Percentiles rank a stretch among this genome's conserved stretches.
Evolutionary conservation across 352 stramenopile genomes (phyloP).

Genomic region (Elongisporangium anandrum): DNA sequence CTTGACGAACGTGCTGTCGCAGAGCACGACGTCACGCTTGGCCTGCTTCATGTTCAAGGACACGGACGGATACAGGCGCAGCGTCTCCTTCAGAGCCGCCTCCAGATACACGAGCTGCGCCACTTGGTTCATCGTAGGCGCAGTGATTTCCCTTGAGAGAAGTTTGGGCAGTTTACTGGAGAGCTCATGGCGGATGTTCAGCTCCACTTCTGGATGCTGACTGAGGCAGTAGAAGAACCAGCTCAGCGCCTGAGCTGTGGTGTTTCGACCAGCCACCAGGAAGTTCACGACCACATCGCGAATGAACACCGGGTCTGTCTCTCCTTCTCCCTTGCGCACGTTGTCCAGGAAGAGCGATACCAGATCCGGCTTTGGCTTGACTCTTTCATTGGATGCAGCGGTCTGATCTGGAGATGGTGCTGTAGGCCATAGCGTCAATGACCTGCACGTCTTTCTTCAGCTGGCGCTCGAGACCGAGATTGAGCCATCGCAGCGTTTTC

Average conservation of each 20-base stretch:
- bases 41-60: constrained; percentile 20
- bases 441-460: constrained; percentile 23
- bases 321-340: constrained; percentile 22
- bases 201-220: constrained; percentile 38
- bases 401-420: not conserved
- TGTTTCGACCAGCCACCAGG: constrained; percentile 64
- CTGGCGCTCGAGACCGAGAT: constrained; percentile 28
- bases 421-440: constrained; percentile 26
- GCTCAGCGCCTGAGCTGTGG: constrained; percentile 48
- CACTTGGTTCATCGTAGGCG: constrained; percentile 1
- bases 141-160: constrained; percentile 7
- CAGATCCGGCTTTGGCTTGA: constrained; percentile 17
- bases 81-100: constrained; percentile 25
- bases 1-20: constrained; percentile 24
- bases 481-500: constrained; percentile 30
- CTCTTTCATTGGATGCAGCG: not conserved
- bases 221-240: constrained; percentile 78
- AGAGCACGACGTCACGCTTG: constrained; percentile 19
- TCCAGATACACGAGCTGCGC: constrained; percentile 4
- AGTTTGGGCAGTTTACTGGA: constrained; percentile 21
- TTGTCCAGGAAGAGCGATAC: constrained; percentile 42
- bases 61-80: constrained; percentile 37
- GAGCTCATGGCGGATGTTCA: constrained; percentile 45
- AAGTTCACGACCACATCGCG: constrained; percentile 73
- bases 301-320: constrained; percentile 33